Evolutionary conservation across 441 rosid species (phyloP).

Genomic region (Daphne laureola): DNA sequence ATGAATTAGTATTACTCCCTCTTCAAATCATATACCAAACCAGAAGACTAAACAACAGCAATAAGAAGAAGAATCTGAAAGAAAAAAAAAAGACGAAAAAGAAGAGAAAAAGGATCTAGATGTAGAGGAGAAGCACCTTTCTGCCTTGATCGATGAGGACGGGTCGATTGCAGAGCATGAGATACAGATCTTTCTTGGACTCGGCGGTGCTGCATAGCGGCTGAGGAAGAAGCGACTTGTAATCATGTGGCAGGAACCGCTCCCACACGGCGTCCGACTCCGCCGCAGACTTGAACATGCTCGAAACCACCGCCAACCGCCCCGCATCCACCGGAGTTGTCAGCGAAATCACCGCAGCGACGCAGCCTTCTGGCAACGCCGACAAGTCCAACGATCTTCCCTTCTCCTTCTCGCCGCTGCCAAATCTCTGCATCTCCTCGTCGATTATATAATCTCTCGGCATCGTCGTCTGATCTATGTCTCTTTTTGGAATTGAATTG

Average conservation of each 20-base stretch:
- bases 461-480: no score
- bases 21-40: background rate
- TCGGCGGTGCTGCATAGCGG: background rate
- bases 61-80: background rate
- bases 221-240: conserved; percentile 21
- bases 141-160: conserved; percentile 42
- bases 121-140: conserved; percentile 27
- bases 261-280: conserved; percentile 57
- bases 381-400: conserved; percentile 4
- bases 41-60: background rate
- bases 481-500: no score
- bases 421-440: no score
- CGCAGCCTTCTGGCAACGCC: conserved; percentile 30
- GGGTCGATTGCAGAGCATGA: conserved; percentile 37
- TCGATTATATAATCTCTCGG: no score
- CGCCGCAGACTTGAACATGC: conserved; percentile 32
- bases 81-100: background rate
- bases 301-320: conserved; percentile 31
- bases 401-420: no score
- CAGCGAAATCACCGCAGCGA: conserved; percentile 23
- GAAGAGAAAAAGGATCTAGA: background rate
- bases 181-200: conserved; percentile 42
- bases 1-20: no score
- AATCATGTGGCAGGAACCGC: conserved; percentile 39
- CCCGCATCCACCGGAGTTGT: conserved; percentile 39